Evolutionary conservation across 2,329 filamentous ascomycete species (phyloP).

Genomic region (Cladosporium sp.): DNA sequence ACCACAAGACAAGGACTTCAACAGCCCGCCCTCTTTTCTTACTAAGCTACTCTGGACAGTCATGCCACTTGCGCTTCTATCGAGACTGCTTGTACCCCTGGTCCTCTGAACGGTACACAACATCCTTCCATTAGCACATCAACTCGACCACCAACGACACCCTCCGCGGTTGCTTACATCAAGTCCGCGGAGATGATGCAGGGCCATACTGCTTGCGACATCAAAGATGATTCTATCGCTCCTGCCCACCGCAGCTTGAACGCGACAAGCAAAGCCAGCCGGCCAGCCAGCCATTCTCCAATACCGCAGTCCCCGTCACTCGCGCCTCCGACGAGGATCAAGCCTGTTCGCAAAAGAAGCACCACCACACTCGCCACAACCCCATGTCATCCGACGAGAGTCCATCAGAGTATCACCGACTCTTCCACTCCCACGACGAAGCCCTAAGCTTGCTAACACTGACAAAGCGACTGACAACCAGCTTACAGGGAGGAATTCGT

Average conservation of each 20-base stretch:
- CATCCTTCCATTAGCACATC: not conserved
- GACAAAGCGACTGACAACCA: conserved; percentile 3
- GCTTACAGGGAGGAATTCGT: not conserved
- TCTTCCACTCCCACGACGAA: not conserved
- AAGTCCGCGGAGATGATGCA: not conserved
- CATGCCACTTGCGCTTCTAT: not conserved
- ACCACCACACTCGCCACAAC: not conserved
- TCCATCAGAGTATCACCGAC: not conserved
- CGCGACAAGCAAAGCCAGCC: not conserved
- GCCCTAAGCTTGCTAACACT: conserved; percentile 7
- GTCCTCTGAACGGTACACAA: not conserved
- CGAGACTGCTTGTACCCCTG: not conserved
- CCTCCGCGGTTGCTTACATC: not conserved
- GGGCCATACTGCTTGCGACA: not conserved
- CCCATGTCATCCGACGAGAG: not conserved
- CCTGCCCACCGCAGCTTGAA: not conserved
- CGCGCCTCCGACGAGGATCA: not conserved
- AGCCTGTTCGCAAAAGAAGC: not conserved
- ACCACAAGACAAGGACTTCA: not conserved
- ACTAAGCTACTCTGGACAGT: not conserved
- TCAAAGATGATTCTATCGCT: not conserved
- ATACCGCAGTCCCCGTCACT: not conserved
- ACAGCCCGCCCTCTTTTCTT: not conserved
- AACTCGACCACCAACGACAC: not conserved
- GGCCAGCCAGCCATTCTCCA: not conserved